phyloP scores from a whole-genome alignment of 306 rosid genomes.

The Quercus aquifolioides region DNA sequence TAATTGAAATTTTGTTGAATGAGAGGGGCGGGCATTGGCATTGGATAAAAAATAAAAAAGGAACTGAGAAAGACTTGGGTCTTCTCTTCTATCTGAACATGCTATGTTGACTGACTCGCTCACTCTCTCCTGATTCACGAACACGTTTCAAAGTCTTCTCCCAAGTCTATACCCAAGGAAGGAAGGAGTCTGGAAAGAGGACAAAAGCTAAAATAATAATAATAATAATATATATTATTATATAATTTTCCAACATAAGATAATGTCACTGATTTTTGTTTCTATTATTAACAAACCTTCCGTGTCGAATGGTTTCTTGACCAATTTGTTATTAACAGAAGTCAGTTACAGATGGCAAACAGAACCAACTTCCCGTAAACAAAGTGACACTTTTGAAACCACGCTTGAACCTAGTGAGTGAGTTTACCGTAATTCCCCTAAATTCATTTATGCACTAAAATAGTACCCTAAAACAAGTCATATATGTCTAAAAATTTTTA shows the following conservation, averaged over 20 bases:
- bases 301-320: neutral
- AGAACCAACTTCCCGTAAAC: no score
- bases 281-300: neutral
- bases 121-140: neutral
- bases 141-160: neutral
- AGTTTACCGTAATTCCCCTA: no score
- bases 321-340: neutral
- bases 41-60: no score
- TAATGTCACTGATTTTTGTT: no score
- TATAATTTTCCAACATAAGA: no score
- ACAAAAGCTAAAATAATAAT: neutral
- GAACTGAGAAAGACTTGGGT: slow-evolving; percentile 1
- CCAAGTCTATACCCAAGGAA: neutral
- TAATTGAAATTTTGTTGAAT: neutral
- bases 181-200: neutral
- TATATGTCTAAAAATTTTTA: no score
- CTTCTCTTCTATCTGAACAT: neutral
- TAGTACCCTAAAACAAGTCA: no score
- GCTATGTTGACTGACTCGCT: neutral
- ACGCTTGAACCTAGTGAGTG: no score
- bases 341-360: no score
- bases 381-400: no score
- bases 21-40: neutral
- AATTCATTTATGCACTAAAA: no score
- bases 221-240: no score